A percentile compares a stretch with the other conserved stretches of the same genome.
Evolutionary conservation across 495 filamentous ascomycete species (phyloP).

Genomic region (Poronia punctata): DNA sequence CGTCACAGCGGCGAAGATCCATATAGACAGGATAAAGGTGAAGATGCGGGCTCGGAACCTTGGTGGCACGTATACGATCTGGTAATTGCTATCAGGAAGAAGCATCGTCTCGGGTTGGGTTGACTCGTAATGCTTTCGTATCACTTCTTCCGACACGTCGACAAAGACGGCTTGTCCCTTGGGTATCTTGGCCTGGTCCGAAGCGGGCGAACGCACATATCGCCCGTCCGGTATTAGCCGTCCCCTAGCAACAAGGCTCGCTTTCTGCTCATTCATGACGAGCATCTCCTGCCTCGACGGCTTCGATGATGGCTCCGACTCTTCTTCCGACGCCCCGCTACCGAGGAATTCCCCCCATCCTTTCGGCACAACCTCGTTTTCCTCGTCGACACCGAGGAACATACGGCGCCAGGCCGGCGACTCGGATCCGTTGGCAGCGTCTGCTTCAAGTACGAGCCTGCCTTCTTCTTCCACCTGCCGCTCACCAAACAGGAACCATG

Average conservation of each 20-base stretch:
- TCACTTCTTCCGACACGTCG: slow-evolving; percentile 66
- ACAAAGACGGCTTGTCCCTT: slow-evolving; percentile 77
- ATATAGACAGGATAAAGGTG: slow-evolving; percentile 81
- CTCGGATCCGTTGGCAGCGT: slow-evolving; percentile 17
- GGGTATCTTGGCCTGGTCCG: slow-evolving; percentile 87
- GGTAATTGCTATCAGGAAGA: slow-evolving; percentile 65
- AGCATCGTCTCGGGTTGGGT: slow-evolving; percentile 51
- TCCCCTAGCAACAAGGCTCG: slow-evolving; percentile 34
- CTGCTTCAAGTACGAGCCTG: slow-evolving; percentile 20
- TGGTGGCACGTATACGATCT: slow-evolving; percentile 84
- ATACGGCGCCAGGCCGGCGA: slow-evolving; percentile 25
- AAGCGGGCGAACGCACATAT: slow-evolving; percentile 84
- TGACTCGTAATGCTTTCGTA: slow-evolving; percentile 49
- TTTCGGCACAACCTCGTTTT: slow-evolving; percentile 27
- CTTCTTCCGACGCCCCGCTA: slow-evolving; percentile 27
- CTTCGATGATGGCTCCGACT: slow-evolving; percentile 20
- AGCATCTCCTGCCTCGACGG: slow-evolving; percentile 20
- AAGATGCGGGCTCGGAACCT: slow-evolving; percentile 73
- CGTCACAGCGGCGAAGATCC: slow-evolving; percentile 88
- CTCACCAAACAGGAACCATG: slow-evolving; percentile 88
- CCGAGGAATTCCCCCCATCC: slow-evolving; percentile 37
- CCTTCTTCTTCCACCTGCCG: slow-evolving; percentile 78
- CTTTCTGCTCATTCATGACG: slow-evolving; percentile 17
- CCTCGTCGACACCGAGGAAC: slow-evolving; percentile 31
- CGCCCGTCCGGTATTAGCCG: slow-evolving; percentile 59